These are phyloP conservation scores for Fusarium duplospermum DNA, from an alignment of 2,329 filamentous ascomycete genomes.

Conservation along the genomic window DNA sequence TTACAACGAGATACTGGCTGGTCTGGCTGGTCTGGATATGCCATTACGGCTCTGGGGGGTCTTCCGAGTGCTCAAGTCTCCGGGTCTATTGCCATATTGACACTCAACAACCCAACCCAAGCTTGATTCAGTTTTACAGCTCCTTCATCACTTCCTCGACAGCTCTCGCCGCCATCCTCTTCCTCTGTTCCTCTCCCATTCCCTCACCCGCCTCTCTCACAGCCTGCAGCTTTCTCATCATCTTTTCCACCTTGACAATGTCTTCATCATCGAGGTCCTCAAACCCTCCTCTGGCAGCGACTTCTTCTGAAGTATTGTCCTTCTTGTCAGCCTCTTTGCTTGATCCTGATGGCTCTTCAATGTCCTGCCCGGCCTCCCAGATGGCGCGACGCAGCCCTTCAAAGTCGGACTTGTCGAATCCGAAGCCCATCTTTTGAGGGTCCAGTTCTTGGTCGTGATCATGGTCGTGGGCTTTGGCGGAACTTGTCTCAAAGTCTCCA, in stretches of 20 bases:
- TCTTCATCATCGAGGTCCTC: slow-evolving; percentile 62
- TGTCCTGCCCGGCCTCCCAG: slow-evolving; percentile 54
- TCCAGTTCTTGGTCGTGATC: slow-evolving; percentile 53
- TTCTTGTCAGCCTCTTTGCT: slow-evolving; percentile 18
- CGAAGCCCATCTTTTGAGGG: slow-evolving; percentile 62
- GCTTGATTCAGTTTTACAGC: slow-evolving; percentile 47
- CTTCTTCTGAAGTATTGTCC: slow-evolving; percentile 13
- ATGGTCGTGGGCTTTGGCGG: slow-evolving; percentile 47
- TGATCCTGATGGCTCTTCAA: slow-evolving; percentile 16
- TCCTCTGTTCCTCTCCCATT: slow-evolving; percentile 70
- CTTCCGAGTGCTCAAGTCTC: neutral
- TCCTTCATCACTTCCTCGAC: slow-evolving; percentile 75
- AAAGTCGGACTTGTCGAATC: slow-evolving; percentile 65
- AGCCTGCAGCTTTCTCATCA: slow-evolving; percentile 74
- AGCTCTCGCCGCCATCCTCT: slow-evolving; percentile 69
- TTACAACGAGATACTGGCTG: neutral
- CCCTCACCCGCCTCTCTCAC: slow-evolving; percentile 69
- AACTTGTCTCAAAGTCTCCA: slow-evolving; percentile 49
- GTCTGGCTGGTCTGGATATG: neutral
- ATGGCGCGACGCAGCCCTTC: slow-evolving; percentile 64
- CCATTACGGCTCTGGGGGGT: neutral
- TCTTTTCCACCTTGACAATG: slow-evolving; percentile 68
- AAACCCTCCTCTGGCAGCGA: slow-evolving; percentile 51
- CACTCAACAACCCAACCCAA: neutral
- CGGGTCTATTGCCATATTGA: neutral